phyloP scores from a whole-genome alignment of 192 early-diverging fungal genomes.

The Funneliformis mosseae region DNA sequence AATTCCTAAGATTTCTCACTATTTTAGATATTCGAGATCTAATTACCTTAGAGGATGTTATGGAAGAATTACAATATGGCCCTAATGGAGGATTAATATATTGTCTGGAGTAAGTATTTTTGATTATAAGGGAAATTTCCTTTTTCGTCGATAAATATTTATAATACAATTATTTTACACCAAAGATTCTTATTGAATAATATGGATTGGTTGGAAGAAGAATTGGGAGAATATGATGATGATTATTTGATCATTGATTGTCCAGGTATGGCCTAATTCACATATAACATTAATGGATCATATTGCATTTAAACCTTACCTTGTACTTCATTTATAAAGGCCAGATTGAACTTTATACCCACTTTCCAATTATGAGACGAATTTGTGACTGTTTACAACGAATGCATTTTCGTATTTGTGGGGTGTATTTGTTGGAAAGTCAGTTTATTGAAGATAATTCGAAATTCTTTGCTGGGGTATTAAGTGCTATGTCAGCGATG shows the following conservation, averaged over 20 bases:
- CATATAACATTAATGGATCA: not conserved
- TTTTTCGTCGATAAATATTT: not conserved
- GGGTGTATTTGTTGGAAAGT: conserved; percentile 90
- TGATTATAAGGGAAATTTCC: not conserved
- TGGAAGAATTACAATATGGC: conserved; percentile 95
- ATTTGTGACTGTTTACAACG: conserved; percentile 70
- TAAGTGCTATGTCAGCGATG: conserved; percentile 96
- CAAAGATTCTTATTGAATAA: conserved; percentile 85
- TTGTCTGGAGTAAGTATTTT: conserved; percentile 82
- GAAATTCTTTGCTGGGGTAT: conserved; percentile 96
- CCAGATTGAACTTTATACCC: conserved; percentile 98
- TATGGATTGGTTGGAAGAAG: conserved; percentile 96
- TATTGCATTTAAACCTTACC: not conserved
- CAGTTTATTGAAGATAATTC: conserved; percentile 96
- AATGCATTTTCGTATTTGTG: conserved; percentile 84
- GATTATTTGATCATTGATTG: conserved; percentile 98
- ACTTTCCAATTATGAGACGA: conserved; percentile 92
- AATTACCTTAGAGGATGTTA: conserved; percentile 97
- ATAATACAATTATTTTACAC: not conserved
- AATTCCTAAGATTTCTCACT: not conserved
- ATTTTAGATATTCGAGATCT: conserved; percentile 86
- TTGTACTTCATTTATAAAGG: conserved; percentile 43
- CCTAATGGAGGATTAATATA: conserved; percentile 98
- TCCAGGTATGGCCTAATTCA: conserved; percentile 52
- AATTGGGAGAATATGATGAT: conserved; percentile 87